phyloP scores from a whole-genome alignment of 1,139 yeast species.

The Blastobotrys elegans region DNA sequence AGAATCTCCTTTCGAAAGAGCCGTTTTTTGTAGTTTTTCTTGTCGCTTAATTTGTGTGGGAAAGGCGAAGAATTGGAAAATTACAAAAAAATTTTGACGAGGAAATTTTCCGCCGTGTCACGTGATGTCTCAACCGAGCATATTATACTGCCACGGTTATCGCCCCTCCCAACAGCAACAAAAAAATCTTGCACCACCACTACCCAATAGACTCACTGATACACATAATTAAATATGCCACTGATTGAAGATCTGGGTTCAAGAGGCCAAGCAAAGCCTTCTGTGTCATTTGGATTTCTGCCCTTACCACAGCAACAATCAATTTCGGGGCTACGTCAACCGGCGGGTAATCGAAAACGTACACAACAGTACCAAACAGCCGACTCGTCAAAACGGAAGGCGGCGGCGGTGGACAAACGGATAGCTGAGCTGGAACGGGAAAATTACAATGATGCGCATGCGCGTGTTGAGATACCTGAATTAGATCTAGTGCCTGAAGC shows the following conservation, averaged over 20 bases:
- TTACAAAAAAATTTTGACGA: too few relatives aligned
- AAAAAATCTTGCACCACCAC: too few relatives aligned
- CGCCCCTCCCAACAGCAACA: too few relatives aligned
- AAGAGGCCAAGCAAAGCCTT: constrained; percentile 9
- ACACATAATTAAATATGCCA: too few relatives aligned
- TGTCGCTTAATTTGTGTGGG: too few relatives aligned
- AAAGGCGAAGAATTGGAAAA: too few relatives aligned
- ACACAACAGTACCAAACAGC: constrained; percentile 16
- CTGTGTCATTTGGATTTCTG: constrained; percentile 10
- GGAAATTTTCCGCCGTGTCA: too few relatives aligned
- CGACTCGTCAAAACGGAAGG: constrained; percentile 29
- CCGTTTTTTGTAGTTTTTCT: too few relatives aligned
- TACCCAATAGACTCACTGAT: too few relatives aligned
- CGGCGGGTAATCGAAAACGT: constrained; percentile 10
- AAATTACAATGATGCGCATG: constrained; percentile 37
- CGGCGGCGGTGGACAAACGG: constrained; percentile 28
- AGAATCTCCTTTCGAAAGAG: too few relatives aligned
- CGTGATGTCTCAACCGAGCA: too few relatives aligned
- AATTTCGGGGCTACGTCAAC: not conserved
- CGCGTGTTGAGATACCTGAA: constrained; percentile 38
- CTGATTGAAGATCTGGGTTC: constrained; percentile 16
- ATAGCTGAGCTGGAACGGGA: constrained; percentile 39
- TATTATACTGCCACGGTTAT: too few relatives aligned
- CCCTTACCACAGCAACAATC: not conserved
- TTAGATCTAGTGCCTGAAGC: constrained; percentile 23